Base-by-base conservation (phyloP, 2,329 filamentous ascomycete species). In the Cordyceps farinosa region DNA sequence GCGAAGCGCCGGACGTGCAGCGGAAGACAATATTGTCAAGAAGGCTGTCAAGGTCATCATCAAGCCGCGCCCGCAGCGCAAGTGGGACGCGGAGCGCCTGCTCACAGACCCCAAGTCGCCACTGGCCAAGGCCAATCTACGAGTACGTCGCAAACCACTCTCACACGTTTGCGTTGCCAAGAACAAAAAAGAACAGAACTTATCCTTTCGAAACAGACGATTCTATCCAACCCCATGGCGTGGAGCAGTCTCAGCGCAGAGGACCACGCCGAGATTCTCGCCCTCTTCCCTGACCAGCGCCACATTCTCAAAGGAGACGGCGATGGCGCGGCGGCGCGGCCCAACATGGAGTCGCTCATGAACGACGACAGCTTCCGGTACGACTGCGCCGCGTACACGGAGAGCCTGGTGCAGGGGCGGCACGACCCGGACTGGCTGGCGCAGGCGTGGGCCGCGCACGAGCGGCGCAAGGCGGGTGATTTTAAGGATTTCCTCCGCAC, bases 361-460 rank as follows among this genome's bases (percentile, higher is more conserved):
- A 82, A 79, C 66, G 79, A 79, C 68, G 75, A 80, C 66, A 76
- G 76, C 66, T 82, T 82, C 68, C 79, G 80, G 11, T 72, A 79
- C 53, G 79, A 81, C 68, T 77, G 79, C 58, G 75, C 78, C 0
- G 74, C 74, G 3, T 82, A 82, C 68, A 77, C 76, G 36, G 77
- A 80, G 40, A 75, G 82, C 65, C 71, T 86, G 22, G 66, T 70
- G 5, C 71, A 74, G 42, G 84, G 84, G 3, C 78, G 76, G 40
- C 81, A 85, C 63, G 82, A 85, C 66, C 76, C 78, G 1, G 76
- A 77, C 15, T 86, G 84, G 84, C 76, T 87, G 8, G 72, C 69
- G 17, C 75, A 80, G 62, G 84, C 84, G 1, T 84, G 80, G 75
- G 70, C 70, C 4, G 84, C 84, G 0, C 81, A 85, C 65, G 74